These are phyloP conservation scores for Aureobasidium namibiae DNA, from an alignment of 2,329 filamentous ascomycete species.

Conservation along the genomic window DNA sequence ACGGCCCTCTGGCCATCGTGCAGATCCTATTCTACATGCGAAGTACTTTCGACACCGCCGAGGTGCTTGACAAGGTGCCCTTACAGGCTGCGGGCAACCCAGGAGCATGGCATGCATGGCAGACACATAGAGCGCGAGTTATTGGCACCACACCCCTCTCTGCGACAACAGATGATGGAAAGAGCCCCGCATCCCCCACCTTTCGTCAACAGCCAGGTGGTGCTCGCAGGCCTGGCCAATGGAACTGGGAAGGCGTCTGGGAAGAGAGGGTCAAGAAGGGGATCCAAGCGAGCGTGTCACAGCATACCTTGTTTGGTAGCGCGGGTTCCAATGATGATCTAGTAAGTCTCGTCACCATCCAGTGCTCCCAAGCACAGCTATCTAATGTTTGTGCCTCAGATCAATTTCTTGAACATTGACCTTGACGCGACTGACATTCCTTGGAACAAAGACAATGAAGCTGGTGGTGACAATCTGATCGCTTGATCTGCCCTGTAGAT, in stretches of 20 bases:
- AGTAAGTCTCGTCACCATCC: conserved; percentile 41
- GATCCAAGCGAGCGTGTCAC: conserved; percentile 67
- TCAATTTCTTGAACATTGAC: conserved; percentile 18
- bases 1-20: conserved; percentile 20
- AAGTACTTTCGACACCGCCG: conserved; percentile 70
- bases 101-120: conserved; percentile 92
- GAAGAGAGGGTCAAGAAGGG: conserved; percentile 77
- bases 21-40: conserved; percentile 74
- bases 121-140: conserved; percentile 53
- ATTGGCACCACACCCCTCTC: conserved; percentile 17
- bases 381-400: conserved; percentile 13
- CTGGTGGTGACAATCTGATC: neutral
- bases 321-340: conserved; percentile 58
- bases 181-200: conserved; percentile 14
- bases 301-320: conserved; percentile 68
- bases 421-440: conserved; percentile 12
- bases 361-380: neutral
- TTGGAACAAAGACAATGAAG: conserved; percentile 5
- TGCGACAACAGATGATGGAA: conserved; percentile 14
- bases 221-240: conserved; percentile 65
- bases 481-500: neutral
- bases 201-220: conserved; percentile 28
- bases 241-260: conserved; percentile 99
- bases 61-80: conserved; percentile 68
- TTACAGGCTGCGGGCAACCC: conserved; percentile 79